Evolutionary conservation across 176 grass and related monocot species (phyloP), one percentile per base, ranked within the genome.

Genomic region (Triticum monococcum): DNA sequence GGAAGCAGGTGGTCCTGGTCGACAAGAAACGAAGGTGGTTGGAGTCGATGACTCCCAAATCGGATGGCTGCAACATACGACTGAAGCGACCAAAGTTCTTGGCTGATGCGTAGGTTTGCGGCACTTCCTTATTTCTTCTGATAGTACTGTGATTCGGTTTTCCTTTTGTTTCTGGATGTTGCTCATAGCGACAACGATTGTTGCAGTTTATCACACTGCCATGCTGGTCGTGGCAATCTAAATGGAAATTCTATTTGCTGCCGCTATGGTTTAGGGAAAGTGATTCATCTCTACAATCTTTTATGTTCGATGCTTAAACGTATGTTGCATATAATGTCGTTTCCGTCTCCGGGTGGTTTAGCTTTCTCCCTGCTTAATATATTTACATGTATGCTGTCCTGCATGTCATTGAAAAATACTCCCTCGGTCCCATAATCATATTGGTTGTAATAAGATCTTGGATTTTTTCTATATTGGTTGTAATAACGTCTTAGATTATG

Each of bases 1-100:
- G 67, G 82, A 80, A 33, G 24, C 68, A 85, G 68, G 8, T 81
- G 4, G 24, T 10, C 12, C 77, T 60, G 9, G 77, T 80, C 31
- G 68, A 75, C 57, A 67, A 67, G 82, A 89, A 89, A 52, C 68
- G 77, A 9, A 81, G 77, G 82, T 80, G 43, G 41, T 8, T 73
- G n/a, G 70, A 25, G 38, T 73, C 70, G n/a, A 45, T 5, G 38
- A 25, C 38, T 45, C 70, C 38, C 9, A 12, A n/a, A 43, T 12
- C 70, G n/a, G 70, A 43, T 73, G 20, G 70, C 70, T 25, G 70
- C 70, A 73, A 11, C 70, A 24, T 11, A 14, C 70, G 70, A 23
- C 37, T 73, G 36, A 45, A 73, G 70, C 70, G 70, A 43, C 38
- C 70, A 11, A 73, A 25, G 70, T 73, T 73, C 70, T 25, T 25